Evolutionary conservation across 2,329 filamentous ascomycete species (phyloP), one percentile per base, ranked within the genome.

Genomic region (Colletotrichum chrysophilum): DNA sequence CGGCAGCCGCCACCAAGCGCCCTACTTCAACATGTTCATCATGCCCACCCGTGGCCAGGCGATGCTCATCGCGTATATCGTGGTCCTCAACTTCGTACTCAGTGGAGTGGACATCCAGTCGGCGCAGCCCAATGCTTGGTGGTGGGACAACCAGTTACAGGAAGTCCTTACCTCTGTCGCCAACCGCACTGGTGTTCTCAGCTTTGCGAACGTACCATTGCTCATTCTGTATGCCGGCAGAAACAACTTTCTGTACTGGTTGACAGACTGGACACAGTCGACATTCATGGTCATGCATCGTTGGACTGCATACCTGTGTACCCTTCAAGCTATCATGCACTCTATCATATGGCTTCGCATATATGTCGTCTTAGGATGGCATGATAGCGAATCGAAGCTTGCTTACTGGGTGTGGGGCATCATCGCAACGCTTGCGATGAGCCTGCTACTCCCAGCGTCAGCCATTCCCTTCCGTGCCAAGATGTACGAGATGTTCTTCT

Each of bases 281-380:
- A 89, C 87, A 1, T 88, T 81, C 76, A 62, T 88, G 13, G 69
- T 88, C 1, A 78, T 88, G 5, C 87, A 89, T 78, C 85, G 87
- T 13, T 88, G 86, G 85, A 79, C 86, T 3, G 86, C 86, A 1
- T 79, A 82, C 43, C 77, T 88, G n/a, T 82, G 81, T 18, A 83
- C 82, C 0, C 38, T 88, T 0, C 83, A 89, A 70, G 84, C 83
- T 4, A 76, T 85, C 30, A 30, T 88, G 0, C 88, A 89, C 79
- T 84, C 83, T 2, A 78, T 85, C 32, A 76, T 85, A 12, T 80
- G 79, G 4, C 79, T 87, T 2, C 73, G 77, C 1, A 70, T 80
- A 2, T 86, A 86, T 75, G 74, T 78, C 38, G 77, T 78, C 18
- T 75, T 55, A 5, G 82, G 80, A 1, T 79, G 72, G 10, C 83